Evolutionary conservation across 1,139 yeast genomes (phyloP).

Genomic region (Debaryomyces subglobosus): DNA sequence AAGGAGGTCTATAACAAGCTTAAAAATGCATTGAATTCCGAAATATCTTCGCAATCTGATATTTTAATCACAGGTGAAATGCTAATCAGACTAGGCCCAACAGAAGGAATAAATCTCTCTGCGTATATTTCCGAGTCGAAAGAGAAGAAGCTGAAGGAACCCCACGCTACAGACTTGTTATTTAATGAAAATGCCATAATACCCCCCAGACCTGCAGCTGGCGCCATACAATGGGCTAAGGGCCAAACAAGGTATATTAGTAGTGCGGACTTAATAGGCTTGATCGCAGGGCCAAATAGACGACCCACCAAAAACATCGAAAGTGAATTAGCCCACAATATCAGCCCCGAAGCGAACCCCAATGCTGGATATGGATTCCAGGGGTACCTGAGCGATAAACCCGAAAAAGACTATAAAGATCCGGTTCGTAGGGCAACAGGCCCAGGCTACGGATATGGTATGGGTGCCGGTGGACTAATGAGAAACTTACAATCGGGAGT

Average conservation of each 20-base stretch:
- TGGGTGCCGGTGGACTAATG: slow-evolving; percentile 44
- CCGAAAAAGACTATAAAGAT: slow-evolving; percentile 39
- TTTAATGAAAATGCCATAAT: slow-evolving; percentile 63
- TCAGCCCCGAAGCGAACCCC: slow-evolving; percentile 51
- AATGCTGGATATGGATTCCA: slow-evolving; percentile 33
- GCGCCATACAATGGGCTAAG: slow-evolving; percentile 85
- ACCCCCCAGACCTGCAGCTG: slow-evolving; percentile 80
- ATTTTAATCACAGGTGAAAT: slow-evolving; percentile 76
- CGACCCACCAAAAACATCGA: slow-evolving; percentile 58
- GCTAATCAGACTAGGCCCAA: slow-evolving; percentile 57
- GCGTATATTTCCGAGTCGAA: slow-evolving; percentile 46
- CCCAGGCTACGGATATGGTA: slow-evolving; percentile 18
- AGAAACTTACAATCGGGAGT: slow-evolving; percentile 55
- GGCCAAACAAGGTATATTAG: slow-evolving; percentile 65
- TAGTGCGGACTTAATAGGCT: slow-evolving; percentile 57
- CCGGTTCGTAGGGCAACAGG: slow-evolving; percentile 47
- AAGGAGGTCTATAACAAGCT: slow-evolving; percentile 34
- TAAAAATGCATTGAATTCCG: slow-evolving; percentile 26
- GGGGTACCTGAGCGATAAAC: slow-evolving; percentile 16
- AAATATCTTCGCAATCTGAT: slow-evolving; percentile 28
- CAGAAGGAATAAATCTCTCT: slow-evolving; percentile 50
- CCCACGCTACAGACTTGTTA: slow-evolving; percentile 46
- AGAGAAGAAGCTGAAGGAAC: slow-evolving; percentile 27
- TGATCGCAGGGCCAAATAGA: slow-evolving; percentile 65
- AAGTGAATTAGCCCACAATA: slow-evolving; percentile 58